Conservation (phyloP, 225 moss, liverwort and hornwort genomes). For the Physcomitrellopsis africana region DNA sequence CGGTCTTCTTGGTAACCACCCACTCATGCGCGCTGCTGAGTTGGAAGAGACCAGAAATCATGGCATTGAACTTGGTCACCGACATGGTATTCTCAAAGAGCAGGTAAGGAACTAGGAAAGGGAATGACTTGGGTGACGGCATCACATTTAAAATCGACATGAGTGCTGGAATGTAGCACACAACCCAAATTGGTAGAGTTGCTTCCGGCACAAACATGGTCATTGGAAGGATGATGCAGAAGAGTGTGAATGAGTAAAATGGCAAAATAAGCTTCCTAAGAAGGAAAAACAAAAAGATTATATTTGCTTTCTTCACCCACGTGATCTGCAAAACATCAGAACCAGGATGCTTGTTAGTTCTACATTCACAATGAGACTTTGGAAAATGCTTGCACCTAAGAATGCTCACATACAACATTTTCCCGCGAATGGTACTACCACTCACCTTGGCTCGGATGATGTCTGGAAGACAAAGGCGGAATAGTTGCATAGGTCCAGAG, state of each 20-base stretch:
- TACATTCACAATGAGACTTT: conserved; percentile 3
- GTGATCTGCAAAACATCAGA: conserved; percentile 56
- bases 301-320: conserved; percentile 55
- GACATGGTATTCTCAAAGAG: conserved; percentile 75
- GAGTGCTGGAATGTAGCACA: conserved; percentile 66
- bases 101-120: conserved; percentile 63
- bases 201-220: conserved; percentile 76
- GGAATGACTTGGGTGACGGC: conserved; percentile 61
- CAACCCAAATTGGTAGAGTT: conserved; percentile 66
- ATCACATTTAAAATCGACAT: conserved; percentile 64
- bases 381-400: background rate
- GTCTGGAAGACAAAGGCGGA: conserved; percentile 62
- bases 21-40: conserved; percentile 67
- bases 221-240: conserved; percentile 74
- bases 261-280: conserved; percentile 68
- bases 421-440: background rate
- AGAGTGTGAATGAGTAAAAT: conserved; percentile 70
- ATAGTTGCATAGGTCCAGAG: conserved; percentile 72
- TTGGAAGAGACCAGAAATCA: conserved; percentile 70
- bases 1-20: conserved; percentile 73
- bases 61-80: conserved; percentile 73
- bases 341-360: conserved; percentile 19
- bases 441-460: conserved; percentile 54
- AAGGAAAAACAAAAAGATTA: conserved; percentile 68
- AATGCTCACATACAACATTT: background rate